Base-by-base conservation (phyloP, 2,329 filamentous ascomycete species). In the Ascochyta fabae region DNA sequence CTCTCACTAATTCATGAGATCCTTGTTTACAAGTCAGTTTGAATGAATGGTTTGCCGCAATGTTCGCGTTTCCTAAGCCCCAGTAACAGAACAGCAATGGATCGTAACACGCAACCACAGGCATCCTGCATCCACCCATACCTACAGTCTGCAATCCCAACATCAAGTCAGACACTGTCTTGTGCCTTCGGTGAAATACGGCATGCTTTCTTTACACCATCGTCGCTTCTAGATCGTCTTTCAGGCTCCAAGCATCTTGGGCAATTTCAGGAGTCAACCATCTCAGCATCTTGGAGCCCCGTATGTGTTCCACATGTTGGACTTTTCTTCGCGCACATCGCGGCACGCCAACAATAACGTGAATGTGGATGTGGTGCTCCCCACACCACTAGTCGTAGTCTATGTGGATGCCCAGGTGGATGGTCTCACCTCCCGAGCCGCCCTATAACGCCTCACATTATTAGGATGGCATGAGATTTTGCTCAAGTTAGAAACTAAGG, bases 291-390 rank as follows among this genome's bases (percentile, higher is more conserved):
- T 31, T 9, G 5, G 10, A 12, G 29, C 29, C 29, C 29, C 29
- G 29, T 13, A 31, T 13, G 29, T 42, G 47, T 51, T 35, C 24
- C 47, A 51, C 42, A 47, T 26, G 36, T 33, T 26, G 19, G 31
- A 27, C 35, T 29, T 41, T 19, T 29, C 23, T 42, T 42, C n/a
- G 40, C 26, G 26, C 26, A 26, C 26, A 38, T 43, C 27, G 12
- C 41, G 31, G 26, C 41, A 36, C 47, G 48, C 53, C 31, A 10
- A 12, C 31, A 10, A 12, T 15, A 36, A 49, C 46, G 53, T 50
- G 36, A 46, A 48, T 56, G 43, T 51, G 48, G 47, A 33, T 47
- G 53, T 41, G 39, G 39, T 13, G 39, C 47, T 48, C 53, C 53
- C 53, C 48, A 56, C 53, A 56, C 22, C 48, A 38, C 38, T 51